phyloP scores from a whole-genome alignment of 331 rosid species.

The Cydonia oblonga region DNA sequence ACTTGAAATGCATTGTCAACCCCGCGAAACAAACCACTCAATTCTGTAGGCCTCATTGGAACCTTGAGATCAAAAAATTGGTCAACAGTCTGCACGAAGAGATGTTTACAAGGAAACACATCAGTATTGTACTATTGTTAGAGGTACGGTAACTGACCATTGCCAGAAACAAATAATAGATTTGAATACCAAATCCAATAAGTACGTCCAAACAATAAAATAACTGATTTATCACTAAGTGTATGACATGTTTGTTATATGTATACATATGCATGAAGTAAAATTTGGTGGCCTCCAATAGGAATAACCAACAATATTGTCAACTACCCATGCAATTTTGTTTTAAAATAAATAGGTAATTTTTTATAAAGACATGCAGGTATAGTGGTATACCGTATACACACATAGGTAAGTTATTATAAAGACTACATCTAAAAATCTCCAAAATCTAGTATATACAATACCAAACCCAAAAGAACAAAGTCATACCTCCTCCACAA shows the following conservation, averaged over 20 bases:
- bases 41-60: slow-evolving; percentile 89
- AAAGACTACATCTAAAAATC: too few species aligned
- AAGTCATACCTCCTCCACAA: slow-evolving; percentile 81
- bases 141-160: background rate
- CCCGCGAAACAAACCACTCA: slow-evolving; percentile 83
- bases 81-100: slow-evolving; percentile 73
- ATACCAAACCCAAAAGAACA: background rate
- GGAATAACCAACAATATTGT: background rate
- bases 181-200: background rate
- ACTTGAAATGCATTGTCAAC: slow-evolving; percentile 92
- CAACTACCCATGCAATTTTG: background rate
- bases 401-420: too few species aligned
- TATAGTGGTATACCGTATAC: too few species aligned
- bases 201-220: background rate
- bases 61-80: slow-evolving; percentile 90
- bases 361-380: too few species aligned
- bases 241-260: background rate
- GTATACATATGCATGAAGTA: background rate
- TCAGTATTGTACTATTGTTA: background rate
- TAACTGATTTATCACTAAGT: background rate
- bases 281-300: background rate
- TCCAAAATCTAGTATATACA: too few species aligned
- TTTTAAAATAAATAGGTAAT: too few species aligned
- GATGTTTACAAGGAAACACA: background rate
- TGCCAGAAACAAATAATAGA: background rate